Evolutionary conservation across 495 filamentous ascomycete species (phyloP), one percentile per base, ranked within the genome.

Genomic region (Penicillium pancosmium): DNA sequence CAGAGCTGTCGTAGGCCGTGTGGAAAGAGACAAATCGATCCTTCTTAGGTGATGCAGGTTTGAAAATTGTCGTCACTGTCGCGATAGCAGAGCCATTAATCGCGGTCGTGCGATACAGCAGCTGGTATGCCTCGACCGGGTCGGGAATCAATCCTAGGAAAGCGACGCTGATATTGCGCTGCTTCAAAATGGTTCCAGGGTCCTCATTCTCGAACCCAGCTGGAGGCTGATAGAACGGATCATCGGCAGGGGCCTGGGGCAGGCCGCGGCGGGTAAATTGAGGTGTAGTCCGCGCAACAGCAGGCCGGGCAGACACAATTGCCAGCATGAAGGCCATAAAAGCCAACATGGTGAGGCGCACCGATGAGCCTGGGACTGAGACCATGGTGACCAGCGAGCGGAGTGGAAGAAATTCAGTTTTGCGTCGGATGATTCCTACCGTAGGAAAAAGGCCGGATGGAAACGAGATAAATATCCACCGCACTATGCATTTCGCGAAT

Each of bases 31-130:
- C 31, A 21, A 73, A 73, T n/a, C 70, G 64, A 33, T 75, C 70
- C 7, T 55, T 65, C 56, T 68, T 68, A 12, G 70, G 54, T 5
- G 27, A 25, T 5, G 27, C 21, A 0, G 72, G 72, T 54, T 73
- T 73, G 66, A 75, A 75, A 13, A 75, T 50, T 7, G 72, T 75
- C 4, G 72, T 75, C 18, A 73, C 70, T 4, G 68, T 68, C 13
- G 70, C 55, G 44, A 73, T 75, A 5, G 72, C 68, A 0, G 72
- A 69, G 10, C 72, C 72, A 50, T 75, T 65, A 47, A 73, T 57
- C 7, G 72, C 64, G 3, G 67, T 69, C 2, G 69, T 71, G 47
- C 69, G 67, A 33, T 71, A 71, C 1, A 71, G 51, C 51, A 71
- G 38, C 56, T 71, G 69, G 16, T 69, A 64, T 4, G 67, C 64